phyloP scores from a whole-genome alignment of 345 rosid genomes.

The Melaleuca alternifolia region DNA sequence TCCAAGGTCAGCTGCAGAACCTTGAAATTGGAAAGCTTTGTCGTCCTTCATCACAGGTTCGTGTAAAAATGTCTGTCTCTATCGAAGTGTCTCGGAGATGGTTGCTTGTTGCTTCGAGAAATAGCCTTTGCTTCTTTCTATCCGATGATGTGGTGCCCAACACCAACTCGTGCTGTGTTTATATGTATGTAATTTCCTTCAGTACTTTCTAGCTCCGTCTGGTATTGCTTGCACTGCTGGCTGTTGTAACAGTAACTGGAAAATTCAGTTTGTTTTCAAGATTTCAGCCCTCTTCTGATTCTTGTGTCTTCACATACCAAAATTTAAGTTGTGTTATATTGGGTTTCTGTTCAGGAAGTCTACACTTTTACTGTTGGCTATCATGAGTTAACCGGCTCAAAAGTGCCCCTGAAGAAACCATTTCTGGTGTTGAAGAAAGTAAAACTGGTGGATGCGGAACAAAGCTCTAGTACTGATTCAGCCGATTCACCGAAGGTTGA shows the following conservation, averaged over 20 bases:
- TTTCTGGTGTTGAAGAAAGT: conserved; percentile 64
- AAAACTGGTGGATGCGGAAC: conserved; percentile 19
- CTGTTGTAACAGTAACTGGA: neutral
- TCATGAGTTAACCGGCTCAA: conserved; percentile 59
- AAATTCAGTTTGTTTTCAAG: neutral
- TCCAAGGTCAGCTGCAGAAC: conserved; percentile 47
- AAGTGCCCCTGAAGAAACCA: conserved; percentile 55
- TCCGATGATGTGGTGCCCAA: neutral
- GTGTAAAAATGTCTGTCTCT: neutral
- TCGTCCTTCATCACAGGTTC: conserved; percentile 65
- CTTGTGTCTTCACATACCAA: neutral
- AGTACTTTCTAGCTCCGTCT: neutral
- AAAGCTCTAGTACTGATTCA: neutral
- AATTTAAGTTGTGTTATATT: neutral
- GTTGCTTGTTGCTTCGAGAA: neutral
- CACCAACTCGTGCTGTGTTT: neutral
- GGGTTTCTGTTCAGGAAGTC: conserved; percentile 30
- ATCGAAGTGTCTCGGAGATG: neutral
- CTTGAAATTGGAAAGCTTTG: conserved; percentile 77
- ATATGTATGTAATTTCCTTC: neutral
- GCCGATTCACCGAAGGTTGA: conserved; percentile 22
- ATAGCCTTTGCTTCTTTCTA: neutral
- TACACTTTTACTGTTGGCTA: conserved; percentile 82
- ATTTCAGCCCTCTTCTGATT: neutral
- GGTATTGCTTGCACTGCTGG: neutral